These are phyloP conservation scores for Claviceps humidiphila DNA, from an alignment of 2,329 filamentous ascomycete genomes.

Conservation along the genomic window DNA sequence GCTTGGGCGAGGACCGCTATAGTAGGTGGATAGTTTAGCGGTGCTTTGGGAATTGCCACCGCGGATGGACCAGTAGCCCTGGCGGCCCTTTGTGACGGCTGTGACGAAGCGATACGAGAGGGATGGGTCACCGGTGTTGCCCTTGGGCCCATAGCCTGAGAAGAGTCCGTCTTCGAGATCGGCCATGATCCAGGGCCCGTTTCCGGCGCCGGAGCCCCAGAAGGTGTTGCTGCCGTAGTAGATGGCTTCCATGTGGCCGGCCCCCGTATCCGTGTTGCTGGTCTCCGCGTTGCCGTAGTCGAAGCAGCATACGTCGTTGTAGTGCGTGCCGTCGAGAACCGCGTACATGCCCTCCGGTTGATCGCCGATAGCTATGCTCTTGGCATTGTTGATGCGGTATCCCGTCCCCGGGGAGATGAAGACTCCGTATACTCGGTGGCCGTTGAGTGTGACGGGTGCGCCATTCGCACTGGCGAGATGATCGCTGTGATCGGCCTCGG, in stretches of 20 bases:
- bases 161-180: constrained; percentile 57
- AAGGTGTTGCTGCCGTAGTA: constrained; percentile 42
- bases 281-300: constrained; percentile 46
- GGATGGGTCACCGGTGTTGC: constrained; percentile 39
- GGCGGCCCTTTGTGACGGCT: constrained; percentile 40
- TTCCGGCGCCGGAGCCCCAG: constrained; percentile 45
- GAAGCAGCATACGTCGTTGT: constrained; percentile 43
- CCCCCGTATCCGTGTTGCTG: constrained; percentile 38
- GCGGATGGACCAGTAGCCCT: constrained; percentile 45
- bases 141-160: constrained; percentile 31
- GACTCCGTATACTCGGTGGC: constrained; percentile 50
- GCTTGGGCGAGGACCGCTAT: constrained; percentile 40
- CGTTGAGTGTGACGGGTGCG: constrained; percentile 47
- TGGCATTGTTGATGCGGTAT: constrained; percentile 45
- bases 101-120: constrained; percentile 44
- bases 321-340: constrained; percentile 45
- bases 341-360: constrained; percentile 47
- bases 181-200: constrained; percentile 55
- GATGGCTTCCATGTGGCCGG: constrained; percentile 56
- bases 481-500: constrained; percentile 43
- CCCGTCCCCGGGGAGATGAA: constrained; percentile 48
- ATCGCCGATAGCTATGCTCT: constrained; percentile 40
- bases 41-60: constrained; percentile 39
- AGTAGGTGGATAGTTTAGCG: constrained; percentile 43
- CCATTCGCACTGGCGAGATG: constrained; percentile 45